Evolutionary conservation across 2,329 filamentous ascomycete genomes (phyloP), one percentile per base, ranked within the genome.

Genomic region (Dothiorella sarmentorum): DNA sequence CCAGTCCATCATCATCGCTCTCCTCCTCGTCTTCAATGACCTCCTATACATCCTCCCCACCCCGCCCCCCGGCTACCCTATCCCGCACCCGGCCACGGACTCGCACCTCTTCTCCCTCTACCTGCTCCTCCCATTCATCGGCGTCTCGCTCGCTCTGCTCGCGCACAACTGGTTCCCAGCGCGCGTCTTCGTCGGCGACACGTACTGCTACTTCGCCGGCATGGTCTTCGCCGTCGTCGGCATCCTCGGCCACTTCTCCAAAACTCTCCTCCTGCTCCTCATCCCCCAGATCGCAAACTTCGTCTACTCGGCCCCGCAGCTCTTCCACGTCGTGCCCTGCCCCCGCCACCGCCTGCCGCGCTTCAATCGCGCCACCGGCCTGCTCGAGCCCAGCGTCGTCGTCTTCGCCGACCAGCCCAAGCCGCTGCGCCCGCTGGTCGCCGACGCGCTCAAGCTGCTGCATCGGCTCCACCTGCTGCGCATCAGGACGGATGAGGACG

Each of bases 221-320:
- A 99, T 99, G 91, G 90, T 97, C 37, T 99, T 99, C 71, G 94
- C 93, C 56, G 92, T 97, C 43, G 94, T 97, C 64, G 91, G 91
- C 63, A 97, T 99, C 69, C 82, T 97, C 55, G 94, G 94, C 22
- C 94, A 99, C 77, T 99, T 99, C 78, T 95, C 90, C 78, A 99
- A 99, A 77, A 99, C 94, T 0, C 82, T 99, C 44, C 83, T 96
- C 58, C 83, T 99, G 52, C 81, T 99, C 7, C 88, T 99, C 65
- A 81, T 96, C 37, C 94, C 94, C 13, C 94, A 99, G 76, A 89
- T 95, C 67, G 91, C 95, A 82, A 99, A 99, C 78, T 97, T 97
- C 71, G 70, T 93, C 64, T 99, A 97, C 78, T 97, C 92, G 37
- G 85, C 84, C 1, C 94, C 94, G 5, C 94, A 99, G 72, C 81